phyloP scores from a whole-genome alignment of 177 flowering plant species.

The Vitis hybrid region DNA sequence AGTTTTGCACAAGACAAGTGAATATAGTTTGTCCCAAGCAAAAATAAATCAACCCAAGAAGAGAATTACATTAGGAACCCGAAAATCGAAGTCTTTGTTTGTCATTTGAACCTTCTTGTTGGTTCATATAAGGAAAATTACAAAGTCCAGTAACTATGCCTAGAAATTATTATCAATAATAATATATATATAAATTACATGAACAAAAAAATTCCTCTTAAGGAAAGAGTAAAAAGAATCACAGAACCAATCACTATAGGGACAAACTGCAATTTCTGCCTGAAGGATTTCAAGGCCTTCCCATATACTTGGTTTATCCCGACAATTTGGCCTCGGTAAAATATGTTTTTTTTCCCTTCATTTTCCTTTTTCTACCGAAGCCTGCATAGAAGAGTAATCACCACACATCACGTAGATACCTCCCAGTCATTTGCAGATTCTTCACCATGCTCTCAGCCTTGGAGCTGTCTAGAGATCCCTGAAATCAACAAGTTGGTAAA shows the following conservation, averaged over 20 bases:
- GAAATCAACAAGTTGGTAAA: slow-evolving; percentile 20
- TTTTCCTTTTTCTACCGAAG: background rate
- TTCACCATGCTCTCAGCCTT: slow-evolving; percentile 89
- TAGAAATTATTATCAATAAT: background rate
- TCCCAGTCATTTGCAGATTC: slow-evolving; percentile 84
- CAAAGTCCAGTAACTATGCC: background rate
- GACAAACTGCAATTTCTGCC: background rate
- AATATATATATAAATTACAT: slow-evolving; percentile 20
- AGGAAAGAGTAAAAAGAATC: slow-evolving; percentile 17
- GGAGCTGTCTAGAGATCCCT: slow-evolving; percentile 86
- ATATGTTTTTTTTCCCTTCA: background rate
- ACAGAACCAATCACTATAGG: slow-evolving; percentile 2
- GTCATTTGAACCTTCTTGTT: slow-evolving; percentile 17
- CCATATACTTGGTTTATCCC: background rate
- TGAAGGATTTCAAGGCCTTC: background rate
- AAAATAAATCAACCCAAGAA: background rate
- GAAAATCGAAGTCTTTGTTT: background rate
- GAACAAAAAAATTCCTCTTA: slow-evolving; percentile 15
- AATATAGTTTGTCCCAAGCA: too few relatives aligned
- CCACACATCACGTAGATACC: slow-evolving; percentile 98
- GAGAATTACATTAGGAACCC: background rate
- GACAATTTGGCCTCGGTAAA: background rate
- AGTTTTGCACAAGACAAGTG: too few relatives aligned
- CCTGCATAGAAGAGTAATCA: slow-evolving; percentile 24
- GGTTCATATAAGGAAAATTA: slow-evolving; percentile 14